Evolutionary conservation across 1,284 basidiomycete species (phyloP), one percentile per base, ranked within the genome.

Genomic region (Naganishia cerealis): DNA sequence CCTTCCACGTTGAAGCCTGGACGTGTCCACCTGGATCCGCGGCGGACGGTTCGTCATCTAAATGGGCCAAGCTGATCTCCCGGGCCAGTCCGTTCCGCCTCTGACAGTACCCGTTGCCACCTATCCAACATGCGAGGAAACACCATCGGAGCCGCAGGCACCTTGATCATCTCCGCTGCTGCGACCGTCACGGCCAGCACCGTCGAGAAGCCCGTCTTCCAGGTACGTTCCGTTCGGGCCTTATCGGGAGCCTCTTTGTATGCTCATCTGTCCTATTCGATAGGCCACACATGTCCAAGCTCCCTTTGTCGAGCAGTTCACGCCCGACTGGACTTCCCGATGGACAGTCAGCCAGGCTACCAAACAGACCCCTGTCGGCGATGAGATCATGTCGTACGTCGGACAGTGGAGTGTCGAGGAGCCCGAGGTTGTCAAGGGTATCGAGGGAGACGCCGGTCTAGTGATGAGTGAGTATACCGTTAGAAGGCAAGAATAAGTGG

Each of bases 281-380:
- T 76, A 97, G 91, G 84, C 90, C 56, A 90, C 94, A 66, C 81
- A 84, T 68, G 84, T 97, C 81, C 88, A 90, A 76, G 94, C 91
- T n/a, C 88, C 92, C 70, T 98, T 99, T 85, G 78, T 99, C 75
- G 96, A 99, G 82, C 96, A 99, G 81, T 99, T 99, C 85, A 91
- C 89, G 33, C 70, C 77, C 46, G 71, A 72, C 54, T 95, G 91
- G 91, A 80, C 88, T 54, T 85, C 88, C 67, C 90, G 94, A 73
- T 99, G 96, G 96, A 92, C 91, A 67, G 88, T 94, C 46, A 98
- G 94, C 8, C 89, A 93, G 78, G 95, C 96, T 29, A 97, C 94
- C 76, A 98, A 98, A 86, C 93, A 94, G 86, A 94, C 92, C 21
- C 88, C 91, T 65, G 90, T 92, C 69, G 92, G 92, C 71, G 88